Conservation (phyloP, 192 early-diverging fungal species). For the Backusella sp. region DNA sequence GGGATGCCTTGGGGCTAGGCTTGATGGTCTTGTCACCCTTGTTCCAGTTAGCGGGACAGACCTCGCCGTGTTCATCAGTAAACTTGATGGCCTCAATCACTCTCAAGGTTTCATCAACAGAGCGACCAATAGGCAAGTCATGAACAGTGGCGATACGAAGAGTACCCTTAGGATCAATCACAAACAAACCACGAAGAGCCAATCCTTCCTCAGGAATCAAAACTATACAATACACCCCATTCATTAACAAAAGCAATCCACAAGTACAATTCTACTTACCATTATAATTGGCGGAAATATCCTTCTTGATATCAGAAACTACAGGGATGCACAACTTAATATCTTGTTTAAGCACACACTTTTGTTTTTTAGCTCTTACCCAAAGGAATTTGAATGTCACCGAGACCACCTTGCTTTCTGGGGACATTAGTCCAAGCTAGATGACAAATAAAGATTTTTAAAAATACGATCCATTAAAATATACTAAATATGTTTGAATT, state of each 20-base stretch:
- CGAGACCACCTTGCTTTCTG: conserved; percentile 88
- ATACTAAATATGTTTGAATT: background rate
- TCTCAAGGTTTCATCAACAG: conserved; percentile 62
- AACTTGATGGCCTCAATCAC: conserved; percentile 64
- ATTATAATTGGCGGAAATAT: conserved; percentile 82
- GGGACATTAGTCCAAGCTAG: conserved; percentile 86
- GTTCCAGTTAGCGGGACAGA: conserved; percentile 85
- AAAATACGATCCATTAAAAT: conserved; percentile 35
- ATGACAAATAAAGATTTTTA: conserved; percentile 71
- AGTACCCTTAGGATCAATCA: conserved; percentile 61
- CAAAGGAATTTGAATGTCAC: conserved; percentile 83
- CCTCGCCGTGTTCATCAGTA: conserved; percentile 61
- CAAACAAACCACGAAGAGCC: conserved; percentile 64
- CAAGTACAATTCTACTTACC: conserved; percentile 28
- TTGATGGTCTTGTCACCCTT: conserved; percentile 77
- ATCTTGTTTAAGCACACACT: background rate
- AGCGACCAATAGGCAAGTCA: conserved; percentile 61
- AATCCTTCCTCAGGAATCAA: conserved; percentile 76
- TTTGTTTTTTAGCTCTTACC: background rate
- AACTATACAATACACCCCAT: conserved; percentile 35
- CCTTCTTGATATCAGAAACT: conserved; percentile 61
- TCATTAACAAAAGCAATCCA: too few species aligned
- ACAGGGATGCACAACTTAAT: background rate
- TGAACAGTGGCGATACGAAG: conserved; percentile 59
- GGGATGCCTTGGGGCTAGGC: conserved; percentile 58